phyloP scores from a whole-genome alignment of 2,329 filamentous ascomycete species.

The Penicillium sp. region DNA sequence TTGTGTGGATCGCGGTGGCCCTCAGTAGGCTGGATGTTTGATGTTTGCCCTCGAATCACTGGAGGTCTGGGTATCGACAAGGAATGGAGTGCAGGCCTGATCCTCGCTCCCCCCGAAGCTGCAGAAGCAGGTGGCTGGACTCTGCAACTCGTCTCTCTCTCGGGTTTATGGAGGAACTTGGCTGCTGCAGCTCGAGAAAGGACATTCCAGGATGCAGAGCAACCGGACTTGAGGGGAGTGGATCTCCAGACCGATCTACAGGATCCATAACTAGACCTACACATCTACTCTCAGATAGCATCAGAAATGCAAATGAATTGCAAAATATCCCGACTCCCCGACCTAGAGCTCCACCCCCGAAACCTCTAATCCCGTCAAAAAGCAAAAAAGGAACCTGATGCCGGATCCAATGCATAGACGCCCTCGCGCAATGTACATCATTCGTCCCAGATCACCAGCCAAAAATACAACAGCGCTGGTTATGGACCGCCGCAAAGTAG shows the following conservation, averaged over 20 bases:
- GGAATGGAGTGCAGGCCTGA: too few species aligned
- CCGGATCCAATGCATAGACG: slow-evolving; percentile 24
- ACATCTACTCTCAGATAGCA: neutral
- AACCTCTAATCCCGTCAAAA: slow-evolving; percentile 9
- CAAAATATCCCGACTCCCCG: slow-evolving; percentile 5
- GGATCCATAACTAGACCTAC: neutral
- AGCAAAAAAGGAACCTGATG: slow-evolving; percentile 4
- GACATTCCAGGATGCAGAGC: neutral
- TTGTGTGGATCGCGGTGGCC: too few species aligned
- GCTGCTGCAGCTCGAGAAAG: too few species aligned
- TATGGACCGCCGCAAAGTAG: slow-evolving; percentile 8
- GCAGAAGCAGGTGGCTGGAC: too few species aligned
- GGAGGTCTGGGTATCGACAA: too few species aligned
- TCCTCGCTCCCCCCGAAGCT: too few species aligned
- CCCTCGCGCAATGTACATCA: slow-evolving; percentile 25
- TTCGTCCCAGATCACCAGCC: slow-evolving; percentile 10
- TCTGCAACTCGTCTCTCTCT: too few species aligned
- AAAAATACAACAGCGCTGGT: slow-evolving; percentile 11
- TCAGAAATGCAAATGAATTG: slow-evolving; percentile 13
- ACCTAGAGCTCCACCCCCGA: slow-evolving; percentile 6
- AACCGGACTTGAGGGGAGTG: slow-evolving; percentile 5
- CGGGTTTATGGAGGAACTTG: too few species aligned
- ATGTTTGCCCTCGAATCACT: too few species aligned
- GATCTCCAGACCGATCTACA: slow-evolving; percentile 1
- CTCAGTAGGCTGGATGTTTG: too few species aligned